phyloP scores from a whole-genome alignment of 2,329 filamentous ascomycete species.

The Zopfia rhizophila region DNA sequence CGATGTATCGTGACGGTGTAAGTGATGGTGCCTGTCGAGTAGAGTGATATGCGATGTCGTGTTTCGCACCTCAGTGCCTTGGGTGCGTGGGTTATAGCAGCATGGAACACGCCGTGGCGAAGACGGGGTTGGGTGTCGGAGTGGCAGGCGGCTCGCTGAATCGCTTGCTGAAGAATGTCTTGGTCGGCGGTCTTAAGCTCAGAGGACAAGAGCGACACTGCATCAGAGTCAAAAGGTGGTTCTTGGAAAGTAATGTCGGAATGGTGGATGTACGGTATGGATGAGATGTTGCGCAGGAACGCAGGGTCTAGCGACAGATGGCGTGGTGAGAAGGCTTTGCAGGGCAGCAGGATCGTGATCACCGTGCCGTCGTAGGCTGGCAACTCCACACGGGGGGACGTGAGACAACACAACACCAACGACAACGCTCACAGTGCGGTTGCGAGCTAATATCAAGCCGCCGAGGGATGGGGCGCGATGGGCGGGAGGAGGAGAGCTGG shows the following conservation, averaged over 20 bases:
- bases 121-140: slow-evolving; percentile 19
- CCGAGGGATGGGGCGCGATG: slow-evolving; percentile 27
- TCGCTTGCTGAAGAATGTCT: slow-evolving; percentile 28
- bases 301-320: slow-evolving; percentile 33
- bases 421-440: slow-evolving; percentile 20
- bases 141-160: slow-evolving; percentile 28
- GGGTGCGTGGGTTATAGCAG: slow-evolving; percentile 34
- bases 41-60: slow-evolving; percentile 23
- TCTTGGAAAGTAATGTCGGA: neutral
- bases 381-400: slow-evolving; percentile 3
- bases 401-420: slow-evolving; percentile 20
- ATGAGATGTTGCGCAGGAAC: slow-evolving; percentile 13
- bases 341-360: slow-evolving; percentile 22
- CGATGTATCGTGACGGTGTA: slow-evolving; percentile 9
- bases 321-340: slow-evolving; percentile 30
- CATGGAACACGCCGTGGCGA: slow-evolving; percentile 45
- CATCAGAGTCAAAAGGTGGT: neutral
- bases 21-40: slow-evolving; percentile 1
- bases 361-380: slow-evolving; percentile 19
- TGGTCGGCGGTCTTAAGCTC: neutral
- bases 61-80: slow-evolving; percentile 39
- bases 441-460: slow-evolving; percentile 22
- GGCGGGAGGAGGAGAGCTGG: slow-evolving; percentile 16
- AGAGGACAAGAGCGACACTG: neutral
- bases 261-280: slow-evolving; percentile 4